phyloP scores from a whole-genome alignment of 257 asterid genomes.

The Nicotiana paniculata region DNA sequence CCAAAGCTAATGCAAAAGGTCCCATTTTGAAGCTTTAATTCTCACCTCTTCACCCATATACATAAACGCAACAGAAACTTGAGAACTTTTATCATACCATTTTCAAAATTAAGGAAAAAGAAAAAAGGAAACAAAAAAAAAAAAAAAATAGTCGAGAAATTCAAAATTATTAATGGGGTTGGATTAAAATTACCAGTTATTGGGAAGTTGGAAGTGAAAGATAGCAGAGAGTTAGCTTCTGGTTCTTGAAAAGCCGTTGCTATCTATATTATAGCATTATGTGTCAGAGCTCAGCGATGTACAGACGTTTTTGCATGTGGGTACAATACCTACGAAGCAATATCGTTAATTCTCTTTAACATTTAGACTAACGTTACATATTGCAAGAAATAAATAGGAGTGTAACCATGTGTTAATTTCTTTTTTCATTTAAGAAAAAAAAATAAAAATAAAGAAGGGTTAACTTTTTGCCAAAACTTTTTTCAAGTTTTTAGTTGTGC shows the following conservation, averaged over 20 bases:
- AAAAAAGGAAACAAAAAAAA: too few species aligned
- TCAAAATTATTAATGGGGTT: neutral
- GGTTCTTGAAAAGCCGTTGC: neutral
- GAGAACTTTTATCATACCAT: neutral
- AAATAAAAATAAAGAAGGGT: too few species aligned
- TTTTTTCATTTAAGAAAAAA: too few species aligned
- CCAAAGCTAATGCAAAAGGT: slow-evolving; percentile 57
- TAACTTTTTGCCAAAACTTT: too few species aligned
- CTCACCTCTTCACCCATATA: neutral
- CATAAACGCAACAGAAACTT: neutral
- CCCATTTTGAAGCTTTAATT: slow-evolving; percentile 36
- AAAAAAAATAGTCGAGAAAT: too few species aligned
- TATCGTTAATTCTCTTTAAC: too few species aligned
- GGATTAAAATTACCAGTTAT: neutral
- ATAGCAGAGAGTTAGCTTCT: neutral
- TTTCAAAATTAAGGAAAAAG: neutral
- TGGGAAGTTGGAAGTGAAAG: neutral
- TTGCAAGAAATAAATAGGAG: too few species aligned
- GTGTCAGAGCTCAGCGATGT: neutral
- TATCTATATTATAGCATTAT: neutral
- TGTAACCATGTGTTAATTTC: too few species aligned
- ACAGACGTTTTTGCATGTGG: too few species aligned
- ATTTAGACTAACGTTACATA: too few species aligned
- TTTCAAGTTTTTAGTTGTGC: too few species aligned
- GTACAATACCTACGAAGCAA: too few species aligned